A percentile compares a stretch with the other conserved stretches of the same genome.
These are phyloP conservation scores for Melampsora occidentalis DNA, from an alignment of 1,284 basidiomycete species.

Conservation along the genomic window DNA sequence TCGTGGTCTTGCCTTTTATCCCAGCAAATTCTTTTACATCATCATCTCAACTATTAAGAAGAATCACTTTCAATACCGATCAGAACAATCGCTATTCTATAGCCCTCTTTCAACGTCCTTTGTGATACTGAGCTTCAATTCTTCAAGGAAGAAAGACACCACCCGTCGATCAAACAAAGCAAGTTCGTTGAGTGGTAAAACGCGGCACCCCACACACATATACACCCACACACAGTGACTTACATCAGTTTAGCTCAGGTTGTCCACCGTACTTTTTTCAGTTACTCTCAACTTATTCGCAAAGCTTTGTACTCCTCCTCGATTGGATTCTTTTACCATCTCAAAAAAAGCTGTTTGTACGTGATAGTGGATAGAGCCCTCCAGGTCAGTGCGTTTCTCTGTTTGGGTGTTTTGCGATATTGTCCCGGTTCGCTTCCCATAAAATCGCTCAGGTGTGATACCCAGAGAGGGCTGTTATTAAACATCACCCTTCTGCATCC, in stretches of 20 bases:
- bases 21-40: not conserved
- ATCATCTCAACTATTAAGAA: constrained; percentile 1
- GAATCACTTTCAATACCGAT: not conserved
- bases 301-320: constrained; percentile 2
- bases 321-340: not conserved
- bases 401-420: constrained; percentile 8
- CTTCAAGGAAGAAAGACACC: constrained; percentile 3
- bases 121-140: constrained; percentile 3
- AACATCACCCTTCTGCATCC: constrained; percentile 36
- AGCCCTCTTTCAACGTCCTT: constrained; percentile 4
- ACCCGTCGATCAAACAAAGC: not conserved
- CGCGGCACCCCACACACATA: not conserved
- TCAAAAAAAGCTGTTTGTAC: constrained; percentile 4
- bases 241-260: not conserved
- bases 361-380: not conserved
- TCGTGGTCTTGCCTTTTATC: constrained; percentile 4
- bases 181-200: constrained; percentile 11
- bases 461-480: constrained; percentile 33
- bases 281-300: not conserved
- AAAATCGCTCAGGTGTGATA: constrained; percentile 3
- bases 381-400: constrained; percentile 6
- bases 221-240: constrained; percentile 2
- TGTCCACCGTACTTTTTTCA: constrained; percentile 1
- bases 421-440: constrained; percentile 1
- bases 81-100: constrained; percentile 1